Percentiles rank a stretch among this genome's conserved stretches.
Evolutionary conservation across 352 stramenopile genomes (phyloP).

Genomic region (Aphanomyces euteiches): DNA sequence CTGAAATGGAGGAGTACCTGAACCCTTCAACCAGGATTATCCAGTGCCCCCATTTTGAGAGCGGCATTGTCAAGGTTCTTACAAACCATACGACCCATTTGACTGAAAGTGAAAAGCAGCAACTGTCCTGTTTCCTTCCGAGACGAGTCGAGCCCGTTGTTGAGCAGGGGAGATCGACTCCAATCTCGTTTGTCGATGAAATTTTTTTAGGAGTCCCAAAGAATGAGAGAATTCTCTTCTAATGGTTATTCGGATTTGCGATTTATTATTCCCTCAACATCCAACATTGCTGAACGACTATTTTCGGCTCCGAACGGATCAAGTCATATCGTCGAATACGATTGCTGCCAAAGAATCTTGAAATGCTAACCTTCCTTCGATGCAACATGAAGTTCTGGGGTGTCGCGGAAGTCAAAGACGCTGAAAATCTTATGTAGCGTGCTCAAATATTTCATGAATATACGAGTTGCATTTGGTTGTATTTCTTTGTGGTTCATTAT

Average conservation of each 20-base stretch:
- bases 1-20: conserved; percentile 4
- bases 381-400: no score
- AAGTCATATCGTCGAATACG: no score
- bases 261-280: neutral
- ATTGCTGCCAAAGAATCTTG: no score
- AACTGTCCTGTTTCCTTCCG: neutral
- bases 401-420: no score
- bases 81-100: neutral
- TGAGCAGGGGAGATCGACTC: neutral
- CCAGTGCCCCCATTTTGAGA: neutral
- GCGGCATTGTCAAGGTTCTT: neutral
- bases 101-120: neutral
- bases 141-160: neutral
- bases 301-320: neutral
- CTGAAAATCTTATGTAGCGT: no score
- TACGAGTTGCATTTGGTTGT: no score
- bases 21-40: neutral
- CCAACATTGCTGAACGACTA: conserved; percentile 1
- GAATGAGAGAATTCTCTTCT: no score
- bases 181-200: neutral
- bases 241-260: no score
- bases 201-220: no score
- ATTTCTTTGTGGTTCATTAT: no score
- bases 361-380: no score
- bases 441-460: no score